Evolutionary conservation across 495 filamentous ascomycete genomes (phyloP).

Genomic region (Lepidopterella palustris): DNA sequence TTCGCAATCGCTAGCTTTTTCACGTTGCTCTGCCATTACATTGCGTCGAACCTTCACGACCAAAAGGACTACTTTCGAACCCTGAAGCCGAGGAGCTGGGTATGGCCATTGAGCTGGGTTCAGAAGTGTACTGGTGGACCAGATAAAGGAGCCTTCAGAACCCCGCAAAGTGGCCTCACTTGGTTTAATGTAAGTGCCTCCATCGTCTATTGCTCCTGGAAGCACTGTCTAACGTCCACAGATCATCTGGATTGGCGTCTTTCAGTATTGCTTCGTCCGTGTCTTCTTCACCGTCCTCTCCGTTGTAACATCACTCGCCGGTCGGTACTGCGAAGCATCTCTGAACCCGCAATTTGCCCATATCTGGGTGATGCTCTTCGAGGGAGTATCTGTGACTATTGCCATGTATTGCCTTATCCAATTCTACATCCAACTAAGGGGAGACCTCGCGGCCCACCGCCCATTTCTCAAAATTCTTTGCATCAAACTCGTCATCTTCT

Average conservation of each 20-base stretch:
- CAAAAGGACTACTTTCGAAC: constrained; percentile 85
- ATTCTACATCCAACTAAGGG: constrained; percentile 73
- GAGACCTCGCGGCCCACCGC: constrained; percentile 58
- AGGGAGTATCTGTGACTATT: constrained; percentile 67
- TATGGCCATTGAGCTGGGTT: constrained; percentile 66
- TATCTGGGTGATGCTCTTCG: constrained; percentile 70
- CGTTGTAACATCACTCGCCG: constrained; percentile 61
- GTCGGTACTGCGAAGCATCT: constrained; percentile 71
- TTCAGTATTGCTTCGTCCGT: constrained; percentile 85
- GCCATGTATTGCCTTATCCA: constrained; percentile 93
- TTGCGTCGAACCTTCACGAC: constrained; percentile 68
- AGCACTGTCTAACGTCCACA: constrained; percentile 25
- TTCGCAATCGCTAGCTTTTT: constrained; percentile 91
- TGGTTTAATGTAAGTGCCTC: constrained; percentile 65
- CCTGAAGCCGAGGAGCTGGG: constrained; percentile 63
- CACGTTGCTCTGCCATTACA: constrained; percentile 77
- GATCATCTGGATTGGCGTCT: constrained; percentile 80
- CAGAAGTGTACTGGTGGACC: constrained; percentile 59
- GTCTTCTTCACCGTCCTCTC: constrained; percentile 78
- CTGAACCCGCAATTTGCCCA: constrained; percentile 72
- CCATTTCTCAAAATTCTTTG: constrained; percentile 80
- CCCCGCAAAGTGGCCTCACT: constrained; percentile 75
- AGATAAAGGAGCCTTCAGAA: constrained; percentile 60
- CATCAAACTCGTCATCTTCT: constrained; percentile 91
- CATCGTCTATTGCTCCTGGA: not conserved